Conservation (phyloP, 1,139 yeast species). For the Meyerozyma carpophila region DNA sequence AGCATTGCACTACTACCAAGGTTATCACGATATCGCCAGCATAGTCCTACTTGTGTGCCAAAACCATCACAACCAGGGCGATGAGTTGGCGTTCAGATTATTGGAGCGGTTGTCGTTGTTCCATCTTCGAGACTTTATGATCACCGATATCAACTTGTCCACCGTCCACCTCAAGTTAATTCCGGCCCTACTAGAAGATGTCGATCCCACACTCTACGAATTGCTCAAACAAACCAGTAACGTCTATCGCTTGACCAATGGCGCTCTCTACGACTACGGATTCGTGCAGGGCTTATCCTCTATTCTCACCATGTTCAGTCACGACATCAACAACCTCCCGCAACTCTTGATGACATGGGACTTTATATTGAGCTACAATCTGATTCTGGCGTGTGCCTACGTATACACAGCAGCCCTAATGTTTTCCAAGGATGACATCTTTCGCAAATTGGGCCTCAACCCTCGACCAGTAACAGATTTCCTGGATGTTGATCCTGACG, state of each 20-base stretch:
- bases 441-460: conserved; percentile 17
- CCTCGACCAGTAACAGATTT: conserved; percentile 10
- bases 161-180: conserved; percentile 60
- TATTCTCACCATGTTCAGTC: conserved; percentile 72
- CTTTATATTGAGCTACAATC: conserved; percentile 45
- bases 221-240: conserved; percentile 37
- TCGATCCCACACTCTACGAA: conserved; percentile 49
- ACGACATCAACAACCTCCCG: conserved; percentile 52
- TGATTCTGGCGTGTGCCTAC: conserved; percentile 43
- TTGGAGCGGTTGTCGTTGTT: conserved; percentile 55
- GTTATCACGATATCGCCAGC: conserved; percentile 83
- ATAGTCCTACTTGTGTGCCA: conserved; percentile 55
- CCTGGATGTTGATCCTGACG: conserved; percentile 32
- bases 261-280: conserved; percentile 32
- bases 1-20: conserved; percentile 74
- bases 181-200: conserved; percentile 50
- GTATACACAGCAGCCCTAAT: conserved; percentile 52
- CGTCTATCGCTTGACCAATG: conserved; percentile 21
- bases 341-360: conserved; percentile 60
- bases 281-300: conserved; percentile 68
- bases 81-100: conserved; percentile 37
- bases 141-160: conserved; percentile 61
- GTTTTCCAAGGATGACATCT: conserved; percentile 34
- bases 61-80: conserved; percentile 15
- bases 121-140: conserved; percentile 82